Evolutionary conservation across 768 basidiomycete genomes (phyloP), one percentile per base, ranked within the genome.

Genomic region (Tricholoma sp.): DNA sequence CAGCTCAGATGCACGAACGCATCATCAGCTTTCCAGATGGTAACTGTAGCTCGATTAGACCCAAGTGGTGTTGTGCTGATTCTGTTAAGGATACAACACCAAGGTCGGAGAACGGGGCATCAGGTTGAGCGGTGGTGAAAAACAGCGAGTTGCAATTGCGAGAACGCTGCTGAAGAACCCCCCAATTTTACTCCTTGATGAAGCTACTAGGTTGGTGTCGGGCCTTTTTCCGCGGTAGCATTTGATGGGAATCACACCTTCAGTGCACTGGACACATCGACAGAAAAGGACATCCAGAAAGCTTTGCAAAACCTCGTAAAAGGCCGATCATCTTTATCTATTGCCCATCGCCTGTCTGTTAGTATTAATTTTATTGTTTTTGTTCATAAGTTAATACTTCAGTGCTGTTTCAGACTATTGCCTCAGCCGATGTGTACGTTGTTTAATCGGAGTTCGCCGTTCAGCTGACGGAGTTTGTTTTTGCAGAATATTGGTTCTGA

Each of bases 91-190:
- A 6, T 95, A 94, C 67, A 81, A 89, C 31, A 95, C 94, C 19
- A 84, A 86, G 63, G 86, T 94, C 31, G 94, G 94, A n/a, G 94
- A 95, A 72, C 79, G 94, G 21, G 94, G 93, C 18, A 83, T 94
- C 16, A 74, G 93, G 41, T 72, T 95, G 32, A 87, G 84, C 58
- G 94, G 93, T 3, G 94, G 94, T 9, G 92, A 95, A 75, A 92
- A 92, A 72, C 91, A 94, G 69, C 79, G 92, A 18, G 89, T 94
- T 1, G 88, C 91, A 5, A 91, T 96, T 66, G 92, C 93, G 0
- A 74, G 93, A 55, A 94, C 91, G 6, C 76, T 95, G 45, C 70
- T 96, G 52, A 94, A 94, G 76, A 85, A 92, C 61, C 91, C 92
- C 18, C 86, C 86, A 2, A 85, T 94, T 55, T 68, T 94, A 37